These are phyloP conservation scores for Populus tremula DNA, from an alignment of 345 rosid genomes.

Conservation along the genomic window DNA sequence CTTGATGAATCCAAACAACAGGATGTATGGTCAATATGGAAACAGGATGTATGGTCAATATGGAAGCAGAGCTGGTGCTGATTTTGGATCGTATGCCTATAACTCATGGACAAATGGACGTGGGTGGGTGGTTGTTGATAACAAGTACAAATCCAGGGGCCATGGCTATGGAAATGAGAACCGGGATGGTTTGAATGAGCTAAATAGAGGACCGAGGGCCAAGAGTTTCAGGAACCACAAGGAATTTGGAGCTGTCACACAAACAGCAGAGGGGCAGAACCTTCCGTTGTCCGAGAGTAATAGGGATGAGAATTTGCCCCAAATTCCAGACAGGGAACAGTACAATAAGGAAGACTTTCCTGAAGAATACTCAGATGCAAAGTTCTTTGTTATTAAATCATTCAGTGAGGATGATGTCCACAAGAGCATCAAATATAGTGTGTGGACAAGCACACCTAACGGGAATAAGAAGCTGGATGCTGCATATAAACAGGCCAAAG, in stretches of 20 bases:
- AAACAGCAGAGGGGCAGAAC: constrained; percentile 36
- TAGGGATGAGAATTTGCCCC: constrained; percentile 28
- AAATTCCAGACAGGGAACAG: constrained; percentile 38
- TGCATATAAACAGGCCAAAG: constrained; percentile 54
- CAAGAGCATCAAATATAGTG: constrained; percentile 68
- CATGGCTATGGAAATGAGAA: constrained; percentile 58
- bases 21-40: constrained; percentile 58
- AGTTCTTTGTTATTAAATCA: constrained; percentile 69
- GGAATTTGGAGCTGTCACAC: constrained; percentile 28
- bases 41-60: constrained; percentile 53
- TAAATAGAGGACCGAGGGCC: constrained; percentile 73
- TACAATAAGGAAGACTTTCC: constrained; percentile 54
- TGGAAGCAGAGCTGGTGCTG: constrained; percentile 49
- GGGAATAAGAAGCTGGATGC: constrained; percentile 78
- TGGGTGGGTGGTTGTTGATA: constrained; percentile 60
- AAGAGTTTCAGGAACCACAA: constrained; percentile 47
- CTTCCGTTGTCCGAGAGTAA: constrained; percentile 20
- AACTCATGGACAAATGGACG: constrained; percentile 58
- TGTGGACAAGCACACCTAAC: constrained; percentile 75
- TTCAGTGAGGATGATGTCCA: constrained; percentile 89
- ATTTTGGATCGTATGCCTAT: constrained; percentile 51
- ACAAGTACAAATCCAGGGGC: constrained; percentile 48
- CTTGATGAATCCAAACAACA: constrained; percentile 46
- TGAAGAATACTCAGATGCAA: constrained; percentile 48
- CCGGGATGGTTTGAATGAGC: constrained; percentile 67